phyloP scores from a whole-genome alignment of 305 asterid species.

The Fraxinus baroniana region DNA sequence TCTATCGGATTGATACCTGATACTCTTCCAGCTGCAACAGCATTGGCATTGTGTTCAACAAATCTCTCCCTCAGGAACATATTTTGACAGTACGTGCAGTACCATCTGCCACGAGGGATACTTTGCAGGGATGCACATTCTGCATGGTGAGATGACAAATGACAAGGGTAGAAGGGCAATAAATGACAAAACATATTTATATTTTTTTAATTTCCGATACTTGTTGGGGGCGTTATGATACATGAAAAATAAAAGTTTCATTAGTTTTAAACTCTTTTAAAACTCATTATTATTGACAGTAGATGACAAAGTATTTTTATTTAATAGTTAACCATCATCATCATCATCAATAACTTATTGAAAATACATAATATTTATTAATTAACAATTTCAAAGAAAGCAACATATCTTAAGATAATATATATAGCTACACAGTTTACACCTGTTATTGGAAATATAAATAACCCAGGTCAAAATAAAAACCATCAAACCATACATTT shows the following conservation, averaged over 20 bases:
- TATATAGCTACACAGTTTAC: neutral
- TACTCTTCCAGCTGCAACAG: constrained; percentile 91
- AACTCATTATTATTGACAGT: neutral
- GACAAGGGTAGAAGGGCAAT: neutral
- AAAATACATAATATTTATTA: neutral
- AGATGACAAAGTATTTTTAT: neutral
- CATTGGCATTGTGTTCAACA: constrained; percentile 78
- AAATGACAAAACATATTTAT: neutral
- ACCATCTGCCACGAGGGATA: constrained; percentile 95
- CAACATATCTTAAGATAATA: neutral
- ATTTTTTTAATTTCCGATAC: neutral
- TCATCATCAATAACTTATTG: neutral
- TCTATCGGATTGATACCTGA: constrained; percentile 69
- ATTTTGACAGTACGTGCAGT: constrained; percentile 89
- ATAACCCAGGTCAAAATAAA: neutral
- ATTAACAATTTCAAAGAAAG: neutral
- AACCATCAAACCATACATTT: neutral
- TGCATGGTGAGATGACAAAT: constrained; percentile 38
- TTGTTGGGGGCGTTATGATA: neutral
- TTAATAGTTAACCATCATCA: neutral
- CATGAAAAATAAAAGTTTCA: neutral
- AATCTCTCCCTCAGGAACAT: constrained; percentile 81
- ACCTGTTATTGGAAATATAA: neutral
- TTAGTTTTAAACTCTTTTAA: neutral
- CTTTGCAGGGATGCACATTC: constrained; percentile 79